phyloP scores from a whole-genome alignment of 495 filamentous ascomycete species.

The Hypomontagnella monticulosa region DNA sequence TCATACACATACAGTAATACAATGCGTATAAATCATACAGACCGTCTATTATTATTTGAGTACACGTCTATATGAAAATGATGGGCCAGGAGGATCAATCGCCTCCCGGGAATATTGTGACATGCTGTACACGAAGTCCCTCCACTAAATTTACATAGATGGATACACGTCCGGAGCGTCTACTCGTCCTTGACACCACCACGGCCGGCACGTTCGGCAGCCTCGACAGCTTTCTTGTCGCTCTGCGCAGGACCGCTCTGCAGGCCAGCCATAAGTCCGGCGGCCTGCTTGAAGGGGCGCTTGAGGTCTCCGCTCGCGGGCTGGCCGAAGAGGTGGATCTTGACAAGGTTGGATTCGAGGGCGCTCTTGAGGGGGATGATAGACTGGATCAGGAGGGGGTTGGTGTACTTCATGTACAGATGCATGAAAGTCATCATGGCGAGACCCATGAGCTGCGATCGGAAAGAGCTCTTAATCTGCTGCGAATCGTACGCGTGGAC shows the following conservation, averaged over 20 bases:
- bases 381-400: slow-evolving; percentile 96
- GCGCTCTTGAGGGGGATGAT: slow-evolving; percentile 97
- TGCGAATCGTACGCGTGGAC: slow-evolving; percentile 89
- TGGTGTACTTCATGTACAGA: slow-evolving; percentile 98
- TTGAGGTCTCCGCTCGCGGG: slow-evolving; percentile 92
- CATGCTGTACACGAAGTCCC: slow-evolving; percentile 2
- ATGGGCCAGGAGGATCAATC: not conserved
- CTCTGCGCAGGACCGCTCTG: slow-evolving; percentile 79
- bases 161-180: slow-evolving; percentile 23
- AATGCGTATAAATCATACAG: slow-evolving; percentile 1
- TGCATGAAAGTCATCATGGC: slow-evolving; percentile 99
- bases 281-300: slow-evolving; percentile 89
- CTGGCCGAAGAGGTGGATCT: slow-evolving; percentile 92
- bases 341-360: slow-evolving; percentile 91
- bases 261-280: slow-evolving; percentile 79
- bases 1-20: not conserved
- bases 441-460: slow-evolving; percentile 91
- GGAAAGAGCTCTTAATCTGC: slow-evolving; percentile 84
- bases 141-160: slow-evolving; percentile 3
- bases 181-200: slow-evolving; percentile 95
- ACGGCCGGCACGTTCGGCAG: slow-evolving; percentile 83
- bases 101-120: not conserved
- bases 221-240: slow-evolving; percentile 95
- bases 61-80: slow-evolving; percentile 4
- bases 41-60: slow-evolving; percentile 13